Evolutionary conservation across 805 yeast species (phyloP).

Genomic region (Nakazawaea peltata): DNA sequence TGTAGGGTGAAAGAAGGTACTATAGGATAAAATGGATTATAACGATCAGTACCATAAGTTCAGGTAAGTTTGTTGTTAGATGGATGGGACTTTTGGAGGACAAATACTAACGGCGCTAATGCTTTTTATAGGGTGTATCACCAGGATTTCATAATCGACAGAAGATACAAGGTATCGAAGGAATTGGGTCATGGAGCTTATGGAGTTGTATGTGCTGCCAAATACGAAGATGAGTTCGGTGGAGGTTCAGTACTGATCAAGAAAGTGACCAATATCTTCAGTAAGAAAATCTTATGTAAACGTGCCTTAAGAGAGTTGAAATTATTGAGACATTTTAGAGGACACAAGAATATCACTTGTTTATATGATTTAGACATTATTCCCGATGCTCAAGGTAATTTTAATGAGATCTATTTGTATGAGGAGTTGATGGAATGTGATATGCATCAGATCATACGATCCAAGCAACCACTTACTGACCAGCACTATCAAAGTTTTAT

Average conservation of each 20-base stretch:
- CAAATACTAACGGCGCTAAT: no score
- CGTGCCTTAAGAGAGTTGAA: constrained; percentile 89
- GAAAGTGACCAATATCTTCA: constrained; percentile 90
- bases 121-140: constrained; percentile 48
- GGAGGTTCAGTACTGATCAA: constrained; percentile 91
- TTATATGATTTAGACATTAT: constrained; percentile 91
- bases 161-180: constrained; percentile 78
- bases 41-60: constrained; percentile 10
- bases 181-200: constrained; percentile 98
- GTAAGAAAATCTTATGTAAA: constrained; percentile 84
- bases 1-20: no score
- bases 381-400: constrained; percentile 56
- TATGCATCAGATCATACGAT: constrained; percentile 92
- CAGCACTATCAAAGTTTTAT: constrained; percentile 91
- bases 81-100: no score
- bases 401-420: constrained; percentile 87
- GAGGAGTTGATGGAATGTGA: constrained; percentile 99
- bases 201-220: constrained; percentile 94
- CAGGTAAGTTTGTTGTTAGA: constrained; percentile 6
- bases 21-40: no score
- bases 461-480: constrained; percentile 90
- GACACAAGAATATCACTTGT: constrained; percentile 94
- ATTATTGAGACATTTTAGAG: constrained; percentile 84
- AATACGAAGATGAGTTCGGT: constrained; percentile 61
- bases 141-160: constrained; percentile 90